Conservation (phyloP, 306 rosid species). For the Potentilla sterilis region DNA sequence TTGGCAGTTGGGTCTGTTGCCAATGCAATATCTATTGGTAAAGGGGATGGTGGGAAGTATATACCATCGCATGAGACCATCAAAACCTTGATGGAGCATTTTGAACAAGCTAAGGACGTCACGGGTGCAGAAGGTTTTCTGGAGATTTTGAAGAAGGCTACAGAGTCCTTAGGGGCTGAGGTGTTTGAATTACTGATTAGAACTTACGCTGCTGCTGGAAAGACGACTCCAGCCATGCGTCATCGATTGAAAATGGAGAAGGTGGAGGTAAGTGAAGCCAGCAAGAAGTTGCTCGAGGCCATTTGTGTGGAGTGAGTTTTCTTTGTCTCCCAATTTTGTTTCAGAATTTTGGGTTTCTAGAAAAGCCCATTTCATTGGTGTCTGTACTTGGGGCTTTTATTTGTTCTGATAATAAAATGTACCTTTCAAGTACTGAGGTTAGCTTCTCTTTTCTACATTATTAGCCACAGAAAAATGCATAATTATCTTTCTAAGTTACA, state of each 20-base stretch:
- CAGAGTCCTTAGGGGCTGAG: constrained; percentile 44
- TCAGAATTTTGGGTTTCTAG: constrained; percentile 16
- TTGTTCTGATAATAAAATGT: not conserved
- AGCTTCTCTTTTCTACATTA: not conserved
- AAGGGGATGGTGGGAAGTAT: constrained; percentile 75
- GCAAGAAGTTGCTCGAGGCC: constrained; percentile 61
- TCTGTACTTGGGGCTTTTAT: not conserved
- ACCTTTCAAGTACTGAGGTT: not conserved
- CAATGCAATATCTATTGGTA: constrained; percentile 60
- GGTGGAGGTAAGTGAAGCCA: constrained; percentile 56
- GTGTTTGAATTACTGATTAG: constrained; percentile 80
- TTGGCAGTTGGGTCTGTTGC: constrained; percentile 59
- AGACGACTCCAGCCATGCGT: constrained; percentile 47
- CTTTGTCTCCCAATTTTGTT: constrained; percentile 17
- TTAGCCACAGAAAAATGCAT: not conserved
- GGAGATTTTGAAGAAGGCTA: constrained; percentile 59
- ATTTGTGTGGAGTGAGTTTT: constrained; percentile 55
- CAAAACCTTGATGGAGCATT: constrained; percentile 52
- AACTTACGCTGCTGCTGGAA: constrained; percentile 76
- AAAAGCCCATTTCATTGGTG: constrained; percentile 20
- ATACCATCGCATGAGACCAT: constrained; percentile 48
- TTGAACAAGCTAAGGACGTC: constrained; percentile 74
- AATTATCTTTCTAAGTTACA: not conserved
- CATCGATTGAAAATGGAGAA: constrained; percentile 84
- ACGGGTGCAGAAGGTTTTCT: constrained; percentile 78